Percentiles rank a stretch among this genome's conserved stretches.
Conservation (phyloP, 2,329 filamentous ascomycete genomes). For the Ophiostoma fasciatum region DNA sequence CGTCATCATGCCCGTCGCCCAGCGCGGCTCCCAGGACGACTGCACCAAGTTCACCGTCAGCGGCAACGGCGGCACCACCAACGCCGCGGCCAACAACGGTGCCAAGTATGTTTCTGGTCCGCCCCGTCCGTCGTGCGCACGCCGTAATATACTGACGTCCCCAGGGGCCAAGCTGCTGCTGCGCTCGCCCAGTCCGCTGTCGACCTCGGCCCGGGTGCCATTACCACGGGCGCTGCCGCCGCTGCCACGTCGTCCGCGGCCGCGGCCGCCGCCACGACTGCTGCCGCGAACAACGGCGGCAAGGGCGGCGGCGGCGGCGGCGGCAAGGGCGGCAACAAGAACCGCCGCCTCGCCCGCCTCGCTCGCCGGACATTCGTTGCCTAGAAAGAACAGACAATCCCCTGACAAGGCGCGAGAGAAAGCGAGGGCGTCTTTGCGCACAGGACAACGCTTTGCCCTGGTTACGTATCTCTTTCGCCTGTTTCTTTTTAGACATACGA, state of each 20-base stretch:
- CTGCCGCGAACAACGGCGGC: conserved; percentile 7
- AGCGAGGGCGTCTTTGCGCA: too few relatives aligned
- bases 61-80: conserved; percentile 14
- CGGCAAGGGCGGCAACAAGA: conserved; percentile 1
- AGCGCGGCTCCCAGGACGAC: conserved; percentile 30
- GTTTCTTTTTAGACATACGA: too few relatives aligned
- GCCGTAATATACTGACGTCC: too few relatives aligned
- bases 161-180: conserved; percentile 13
- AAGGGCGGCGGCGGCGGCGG: background rate
- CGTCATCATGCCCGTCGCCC: conserved; percentile 29
- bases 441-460: too few relatives aligned
- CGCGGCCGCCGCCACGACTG: conserved; percentile 4
- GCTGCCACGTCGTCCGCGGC: conserved; percentile 6
- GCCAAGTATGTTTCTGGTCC: conserved; percentile 12
- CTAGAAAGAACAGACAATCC: conserved; percentile 5
- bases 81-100: conserved; percentile 17
- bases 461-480: too few relatives aligned
- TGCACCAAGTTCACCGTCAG: conserved; percentile 27
- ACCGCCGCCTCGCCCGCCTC: conserved; percentile 12
- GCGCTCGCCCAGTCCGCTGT: conserved; percentile 14
- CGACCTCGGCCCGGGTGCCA: conserved; percentile 13
- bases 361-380: conserved; percentile 12
- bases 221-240: conserved; percentile 8
- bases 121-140: too few relatives aligned
- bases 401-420: too few relatives aligned